These are phyloP conservation scores for Aquilaria malaccensis DNA, from an alignment of 345 rosid species.

Conservation along the genomic window DNA sequence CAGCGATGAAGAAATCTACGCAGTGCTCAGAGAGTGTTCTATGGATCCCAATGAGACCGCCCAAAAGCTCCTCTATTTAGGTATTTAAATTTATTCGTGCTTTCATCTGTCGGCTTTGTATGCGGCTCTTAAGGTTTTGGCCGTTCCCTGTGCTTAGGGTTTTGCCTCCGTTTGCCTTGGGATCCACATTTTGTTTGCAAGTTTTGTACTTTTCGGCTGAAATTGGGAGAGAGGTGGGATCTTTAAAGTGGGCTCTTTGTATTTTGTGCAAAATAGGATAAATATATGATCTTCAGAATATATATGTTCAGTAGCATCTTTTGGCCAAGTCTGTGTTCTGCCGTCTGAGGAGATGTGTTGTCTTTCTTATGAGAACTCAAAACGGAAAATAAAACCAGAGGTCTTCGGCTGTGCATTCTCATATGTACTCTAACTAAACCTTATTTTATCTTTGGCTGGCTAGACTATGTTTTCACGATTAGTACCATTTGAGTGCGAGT, in stretches of 20 bases:
- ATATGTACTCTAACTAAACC: too few species aligned
- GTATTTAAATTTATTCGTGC: slow-evolving; percentile 19
- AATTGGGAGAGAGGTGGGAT: slow-evolving; percentile 1
- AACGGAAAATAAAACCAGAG: too few species aligned
- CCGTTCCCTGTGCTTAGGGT: slow-evolving; percentile 11
- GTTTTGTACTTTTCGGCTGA: slow-evolving; percentile 7
- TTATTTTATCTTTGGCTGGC: too few species aligned
- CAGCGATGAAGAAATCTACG: slow-evolving; percentile 76
- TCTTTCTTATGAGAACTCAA: too few species aligned
- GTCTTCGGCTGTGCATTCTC: too few species aligned
- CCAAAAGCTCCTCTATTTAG: slow-evolving; percentile 67
- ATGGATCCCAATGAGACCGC: slow-evolving; percentile 87
- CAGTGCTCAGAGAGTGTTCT: slow-evolving; percentile 53
- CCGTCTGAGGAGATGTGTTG: too few species aligned
- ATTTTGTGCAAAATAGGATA: too few species aligned
- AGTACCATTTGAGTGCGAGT: too few species aligned
- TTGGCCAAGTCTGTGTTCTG: too few species aligned
- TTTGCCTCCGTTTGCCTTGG: slow-evolving; percentile 4
- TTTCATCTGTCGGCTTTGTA: slow-evolving; percentile 5
- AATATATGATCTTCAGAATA: too few species aligned
- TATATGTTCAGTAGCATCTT: too few species aligned
- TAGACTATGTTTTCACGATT: too few species aligned
- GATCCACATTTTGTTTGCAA: slow-evolving; percentile 4
- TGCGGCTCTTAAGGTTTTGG: slow-evolving; percentile 4
- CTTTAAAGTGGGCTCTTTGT: neutral